Base-by-base conservation (phyloP, 495 filamentous ascomycete genomes). In the Aspergillus nanangensis region DNA sequence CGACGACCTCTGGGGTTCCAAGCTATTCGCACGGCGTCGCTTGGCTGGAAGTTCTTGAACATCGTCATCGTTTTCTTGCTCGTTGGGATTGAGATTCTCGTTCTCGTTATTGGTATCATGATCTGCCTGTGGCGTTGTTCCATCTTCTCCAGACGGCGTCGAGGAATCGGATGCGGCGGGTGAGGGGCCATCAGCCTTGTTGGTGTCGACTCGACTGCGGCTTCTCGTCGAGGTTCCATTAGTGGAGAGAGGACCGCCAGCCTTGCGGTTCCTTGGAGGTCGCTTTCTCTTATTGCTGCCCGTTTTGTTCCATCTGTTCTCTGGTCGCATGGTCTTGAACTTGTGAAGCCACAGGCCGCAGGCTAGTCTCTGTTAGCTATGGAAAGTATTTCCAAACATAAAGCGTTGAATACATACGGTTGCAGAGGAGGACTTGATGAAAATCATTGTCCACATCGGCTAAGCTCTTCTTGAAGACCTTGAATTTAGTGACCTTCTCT, bases 291-390 rank as follows among this genome's bases (percentile, higher is more conserved):
- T 74, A 46, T 71, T 58, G 66, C 42, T 51, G 50, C 54, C 51
- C 22, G 60, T 40, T 19, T 86, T 86, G 48, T 83, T 83, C 92
- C 92, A 98, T 47, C 83, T 80, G 35, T 88, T 80, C 38, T 81
- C 72, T 1, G 93, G 93, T 7, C 93, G 79, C 76, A 95, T 95
- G 22, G 62, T 72, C 57, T 87, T 90, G 58, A 84, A 87, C 53
- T 95, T 96, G 33, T 83, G 80, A 47, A 96, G 79, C 90, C 90
- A 98, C 24, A 98, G 77, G 11, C 93, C 93, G 56, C 93, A 98
- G 53, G 93, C 79, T 58, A 81, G 40, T 24, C 45, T 35, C 15
- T 25, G 25, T 29, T 29, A 29, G 5, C 25, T 7, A 11, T 29
- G 11, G n/a, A 29, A 29, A 11, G 25, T 11, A 29, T 7, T 11